A percentile compares a stretch with the other conserved stretches of the same genome.
phyloP scores from a whole-genome alignment of 2,329 filamentous ascomycete species.

The Aaosphaeria pasadenensis region DNA sequence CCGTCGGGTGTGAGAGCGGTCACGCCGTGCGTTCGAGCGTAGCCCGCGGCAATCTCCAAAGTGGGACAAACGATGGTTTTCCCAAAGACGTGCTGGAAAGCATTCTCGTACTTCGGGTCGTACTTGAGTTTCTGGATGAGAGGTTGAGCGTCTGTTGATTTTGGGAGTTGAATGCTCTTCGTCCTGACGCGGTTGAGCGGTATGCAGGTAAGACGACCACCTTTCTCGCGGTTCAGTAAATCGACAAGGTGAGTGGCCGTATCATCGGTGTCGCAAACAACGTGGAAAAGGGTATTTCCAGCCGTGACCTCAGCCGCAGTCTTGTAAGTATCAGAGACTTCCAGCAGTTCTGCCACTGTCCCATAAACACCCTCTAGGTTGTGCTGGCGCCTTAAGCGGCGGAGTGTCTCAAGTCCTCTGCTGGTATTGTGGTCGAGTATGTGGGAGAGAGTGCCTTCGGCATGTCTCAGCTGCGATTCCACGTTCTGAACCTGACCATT shows the following conservation, averaged over 20 bases:
- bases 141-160: conserved; percentile 81
- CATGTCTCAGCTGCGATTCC: conserved; percentile 70
- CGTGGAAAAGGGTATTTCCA: conserved; percentile 90
- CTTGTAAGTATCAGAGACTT: conserved; percentile 79
- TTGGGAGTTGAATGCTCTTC: conserved; percentile 71
- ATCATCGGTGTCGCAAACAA: conserved; percentile 87
- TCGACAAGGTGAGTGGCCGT: conserved; percentile 82
- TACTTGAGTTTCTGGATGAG: conserved; percentile 82
- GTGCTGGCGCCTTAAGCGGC: conserved; percentile 74
- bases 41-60: conserved; percentile 81
- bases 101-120: conserved; percentile 72
- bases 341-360: conserved; percentile 87
- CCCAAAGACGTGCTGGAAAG: conserved; percentile 93
- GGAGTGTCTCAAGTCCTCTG: conserved; percentile 80
- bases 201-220: conserved; percentile 91
- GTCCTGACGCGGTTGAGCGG: conserved; percentile 79
- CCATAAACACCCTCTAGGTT: conserved; percentile 86
- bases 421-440: conserved; percentile 89
- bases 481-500: conserved; percentile 74
- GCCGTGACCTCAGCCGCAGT: conserved; percentile 91
- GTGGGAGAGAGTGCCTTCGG: conserved; percentile 73
- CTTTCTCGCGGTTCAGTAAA: conserved; percentile 72
- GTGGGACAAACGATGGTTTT: conserved; percentile 94
- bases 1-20: conserved; percentile 93
- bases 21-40: conserved; percentile 86